These are phyloP conservation scores for Ophiostoma sp. DNA, from an alignment of 2,329 filamentous ascomycete genomes.

Conservation along the genomic window DNA sequence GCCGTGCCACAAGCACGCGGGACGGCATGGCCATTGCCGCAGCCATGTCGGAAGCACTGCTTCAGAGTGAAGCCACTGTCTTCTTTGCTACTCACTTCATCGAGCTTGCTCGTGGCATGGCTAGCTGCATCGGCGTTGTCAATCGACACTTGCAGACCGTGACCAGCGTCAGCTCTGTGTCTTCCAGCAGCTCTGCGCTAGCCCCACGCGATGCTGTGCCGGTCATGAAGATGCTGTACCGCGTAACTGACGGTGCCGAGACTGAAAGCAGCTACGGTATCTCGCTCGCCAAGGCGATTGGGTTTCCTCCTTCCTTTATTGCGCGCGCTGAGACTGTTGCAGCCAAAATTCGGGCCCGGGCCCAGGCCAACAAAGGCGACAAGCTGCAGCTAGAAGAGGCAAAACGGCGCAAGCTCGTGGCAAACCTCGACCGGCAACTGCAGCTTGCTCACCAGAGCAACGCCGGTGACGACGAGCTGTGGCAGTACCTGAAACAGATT, in stretches of 20 bases:
- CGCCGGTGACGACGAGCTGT: conserved; percentile 59
- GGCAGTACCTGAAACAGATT: conserved; percentile 58
- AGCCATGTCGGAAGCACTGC: conserved; percentile 80
- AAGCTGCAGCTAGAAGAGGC: conserved; percentile 19
- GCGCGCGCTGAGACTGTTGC: conserved; percentile 63
- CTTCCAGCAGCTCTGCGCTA: conserved; percentile 27
- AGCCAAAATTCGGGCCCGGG: conserved; percentile 52
- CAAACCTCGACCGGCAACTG: conserved; percentile 62
- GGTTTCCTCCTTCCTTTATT: conserved; percentile 63
- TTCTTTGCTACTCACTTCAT: conserved; percentile 95
- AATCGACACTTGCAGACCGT: conserved; percentile 77
- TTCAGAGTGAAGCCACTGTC: conserved; percentile 70
- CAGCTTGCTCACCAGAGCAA: conserved; percentile 44
- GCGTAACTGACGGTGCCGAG: conserved; percentile 65
- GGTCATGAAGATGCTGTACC: conserved; percentile 84
- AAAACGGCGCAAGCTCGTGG: conserved; percentile 67
- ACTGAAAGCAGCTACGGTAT: conserved; percentile 75
- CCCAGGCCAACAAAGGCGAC: conserved; percentile 45
- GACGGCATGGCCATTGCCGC: conserved; percentile 88
- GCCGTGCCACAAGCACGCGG: conserved; percentile 79
- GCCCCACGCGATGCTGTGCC: conserved; percentile 38
- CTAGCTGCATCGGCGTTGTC: conserved; percentile 69
- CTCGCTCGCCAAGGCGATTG: conserved; percentile 68
- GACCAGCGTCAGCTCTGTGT: conserved; percentile 32
- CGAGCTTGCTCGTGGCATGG: conserved; percentile 71